Percentiles rank a stretch among this genome's conserved stretches.
Evolutionary conservation across 345 rosid genomes (phyloP).

Genomic region (Brassica cretica): DNA sequence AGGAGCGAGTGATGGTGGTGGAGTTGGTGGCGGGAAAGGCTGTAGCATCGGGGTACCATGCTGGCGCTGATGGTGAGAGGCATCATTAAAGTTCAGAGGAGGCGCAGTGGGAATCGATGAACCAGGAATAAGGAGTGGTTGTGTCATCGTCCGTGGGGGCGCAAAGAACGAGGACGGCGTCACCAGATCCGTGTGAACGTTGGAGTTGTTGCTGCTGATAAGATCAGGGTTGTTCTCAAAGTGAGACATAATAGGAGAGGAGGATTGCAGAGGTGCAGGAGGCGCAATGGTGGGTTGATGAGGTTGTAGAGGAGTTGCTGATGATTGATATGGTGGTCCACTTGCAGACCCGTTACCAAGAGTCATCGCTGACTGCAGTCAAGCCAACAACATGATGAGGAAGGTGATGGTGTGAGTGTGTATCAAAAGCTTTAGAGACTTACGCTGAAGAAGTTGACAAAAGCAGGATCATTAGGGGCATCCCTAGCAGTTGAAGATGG

Average conservation of each 20-base stretch:
- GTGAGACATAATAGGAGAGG: conserved; percentile 50
- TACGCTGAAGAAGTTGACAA: conserved; percentile 90
- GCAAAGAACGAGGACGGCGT: conserved; percentile 76
- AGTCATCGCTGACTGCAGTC: conserved; percentile 67
- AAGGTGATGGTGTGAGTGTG: neutral
- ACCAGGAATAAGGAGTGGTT: conserved; percentile 41
- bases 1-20: conserved; percentile 81
- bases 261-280: conserved; percentile 43
- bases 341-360: conserved; percentile 50
- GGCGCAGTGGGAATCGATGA: conserved; percentile 55
- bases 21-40: conserved; percentile 93
- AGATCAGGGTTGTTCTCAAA: conserved; percentile 55
- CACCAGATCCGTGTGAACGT: conserved; percentile 55
- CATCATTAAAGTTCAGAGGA: conserved; percentile 48
- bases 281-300: conserved; percentile 42
- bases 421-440: conserved; percentile 31
- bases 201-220: conserved; percentile 44
- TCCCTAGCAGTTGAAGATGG: conserved; percentile 62
- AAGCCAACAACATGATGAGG: conserved; percentile 12
- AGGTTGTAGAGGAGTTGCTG: conserved; percentile 51
- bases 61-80: conserved; percentile 53
- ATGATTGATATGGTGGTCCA: conserved; percentile 56
- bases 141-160: conserved; percentile 49
- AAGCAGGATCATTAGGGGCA: conserved; percentile 76
- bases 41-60: conserved; percentile 89